A percentile compares a stretch with the other conserved stretches of the same genome.
These are phyloP conservation scores for Mixia osmundae DNA, from an alignment of 1,284 basidiomycete species.

Conservation along the genomic window DNA sequence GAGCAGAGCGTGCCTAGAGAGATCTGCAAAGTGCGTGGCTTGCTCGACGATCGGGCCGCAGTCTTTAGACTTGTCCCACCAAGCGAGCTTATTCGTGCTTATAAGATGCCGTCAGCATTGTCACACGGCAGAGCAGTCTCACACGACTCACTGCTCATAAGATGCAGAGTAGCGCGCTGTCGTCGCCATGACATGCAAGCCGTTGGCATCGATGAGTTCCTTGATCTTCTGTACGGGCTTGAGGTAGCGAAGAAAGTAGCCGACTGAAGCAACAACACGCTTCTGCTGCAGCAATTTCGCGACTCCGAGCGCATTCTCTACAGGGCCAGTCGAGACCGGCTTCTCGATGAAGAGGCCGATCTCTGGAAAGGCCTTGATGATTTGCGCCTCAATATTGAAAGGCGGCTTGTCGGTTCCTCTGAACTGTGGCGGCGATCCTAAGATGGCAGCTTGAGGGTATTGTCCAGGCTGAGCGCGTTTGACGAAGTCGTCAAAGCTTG, in stretches of 20 bases:
- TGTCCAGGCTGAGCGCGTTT: slow-evolving; percentile 30
- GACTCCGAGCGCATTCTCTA: slow-evolving; percentile 27
- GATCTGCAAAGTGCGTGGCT: slow-evolving; percentile 51
- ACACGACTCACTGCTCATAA: slow-evolving; percentile 32
- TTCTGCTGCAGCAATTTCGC: slow-evolving; percentile 76
- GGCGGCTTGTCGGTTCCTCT: slow-evolving; percentile 49
- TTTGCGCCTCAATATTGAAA: slow-evolving; percentile 69
- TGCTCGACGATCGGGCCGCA: slow-evolving; percentile 86
- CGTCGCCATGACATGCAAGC: slow-evolving; percentile 90
- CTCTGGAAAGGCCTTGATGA: slow-evolving; percentile 61
- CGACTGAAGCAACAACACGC: slow-evolving; percentile 66
- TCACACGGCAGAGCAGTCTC: background rate
- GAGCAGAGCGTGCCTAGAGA: slow-evolving; percentile 12
- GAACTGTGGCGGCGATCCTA: slow-evolving; percentile 84
- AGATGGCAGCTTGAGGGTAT: slow-evolving; percentile 45
- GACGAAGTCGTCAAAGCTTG: slow-evolving; percentile 63
- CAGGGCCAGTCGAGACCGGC: slow-evolving; percentile 16
- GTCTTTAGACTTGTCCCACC: slow-evolving; percentile 94
- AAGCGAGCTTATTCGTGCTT: slow-evolving; percentile 26
- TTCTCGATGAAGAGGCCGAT: slow-evolving; percentile 18
- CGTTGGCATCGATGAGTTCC: slow-evolving; percentile 78
- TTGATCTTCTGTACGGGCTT: slow-evolving; percentile 97
- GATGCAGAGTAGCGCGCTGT: slow-evolving; percentile 88
- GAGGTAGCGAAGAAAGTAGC: slow-evolving; percentile 76
- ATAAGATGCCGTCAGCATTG: background rate